These are phyloP conservation scores for Mycena galericulata DNA, from an alignment of 768 basidiomycete species.

Conservation along the genomic window DNA sequence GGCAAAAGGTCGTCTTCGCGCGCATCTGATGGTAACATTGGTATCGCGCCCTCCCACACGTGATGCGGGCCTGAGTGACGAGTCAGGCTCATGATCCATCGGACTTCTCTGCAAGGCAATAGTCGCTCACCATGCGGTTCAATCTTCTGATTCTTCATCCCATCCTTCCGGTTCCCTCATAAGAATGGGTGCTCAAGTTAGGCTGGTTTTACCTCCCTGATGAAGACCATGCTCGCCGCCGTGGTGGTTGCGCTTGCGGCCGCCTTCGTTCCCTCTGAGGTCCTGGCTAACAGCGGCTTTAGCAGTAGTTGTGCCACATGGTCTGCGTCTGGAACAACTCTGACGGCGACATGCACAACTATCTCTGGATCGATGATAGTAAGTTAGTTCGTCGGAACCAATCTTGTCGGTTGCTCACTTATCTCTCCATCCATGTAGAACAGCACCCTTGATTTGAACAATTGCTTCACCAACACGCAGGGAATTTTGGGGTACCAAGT, in stretches of 20 bases:
- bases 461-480: constrained; percentile 26
- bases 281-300: constrained; percentile 19
- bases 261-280: constrained; percentile 9
- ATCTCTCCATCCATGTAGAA: neutral
- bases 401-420: neutral
- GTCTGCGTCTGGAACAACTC: constrained; percentile 18
- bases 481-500: constrained; percentile 15
- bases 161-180: constrained; percentile 3
- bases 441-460: constrained; percentile 21
- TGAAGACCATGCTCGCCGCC: constrained; percentile 19
- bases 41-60: neutral
- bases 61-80: neutral
- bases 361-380: constrained; percentile 11
- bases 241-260: constrained; percentile 9
- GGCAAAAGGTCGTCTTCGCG: neutral
- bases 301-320: constrained; percentile 14
- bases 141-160: constrained; percentile 3
- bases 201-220: constrained; percentile 14
- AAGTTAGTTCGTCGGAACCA: neutral
- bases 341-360: constrained; percentile 14
- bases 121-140: constrained; percentile 10
- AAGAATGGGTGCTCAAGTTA: constrained; percentile 4
- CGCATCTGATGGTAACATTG: neutral
- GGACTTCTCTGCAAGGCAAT: neutral
- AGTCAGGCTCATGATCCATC: neutral